Percentiles rank a stretch among this genome's conserved stretches.
Evolutionary conservation across 352 stramenopile genomes (phyloP).

Genomic region (Phytophthora agathidicida): DNA sequence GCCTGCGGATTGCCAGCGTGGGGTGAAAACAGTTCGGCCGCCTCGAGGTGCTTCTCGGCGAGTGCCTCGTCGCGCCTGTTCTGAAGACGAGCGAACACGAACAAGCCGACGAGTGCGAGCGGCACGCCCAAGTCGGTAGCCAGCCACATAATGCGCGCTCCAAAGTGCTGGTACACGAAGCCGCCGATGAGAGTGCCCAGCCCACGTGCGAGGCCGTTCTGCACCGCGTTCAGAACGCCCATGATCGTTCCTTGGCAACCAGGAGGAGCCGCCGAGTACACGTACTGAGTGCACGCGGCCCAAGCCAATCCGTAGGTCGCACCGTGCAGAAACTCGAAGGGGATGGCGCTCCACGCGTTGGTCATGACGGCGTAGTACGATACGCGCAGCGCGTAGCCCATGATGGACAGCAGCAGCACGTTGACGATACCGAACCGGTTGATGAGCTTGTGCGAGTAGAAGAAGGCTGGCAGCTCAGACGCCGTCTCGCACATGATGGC

Average conservation of each 20-base stretch:
- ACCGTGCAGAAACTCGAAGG: slow-evolving; percentile 83
- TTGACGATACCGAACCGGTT: slow-evolving; percentile 73
- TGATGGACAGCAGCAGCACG: slow-evolving; percentile 72
- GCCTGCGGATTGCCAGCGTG: slow-evolving; percentile 51
- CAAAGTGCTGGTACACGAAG: slow-evolving; percentile 80
- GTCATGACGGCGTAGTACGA: slow-evolving; percentile 82
- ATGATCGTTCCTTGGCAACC: slow-evolving; percentile 78
- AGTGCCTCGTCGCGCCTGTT: slow-evolving; percentile 40
- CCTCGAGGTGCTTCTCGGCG: slow-evolving; percentile 50
- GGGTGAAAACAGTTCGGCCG: slow-evolving; percentile 70
- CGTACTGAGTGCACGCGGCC: slow-evolving; percentile 79
- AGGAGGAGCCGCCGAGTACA: slow-evolving; percentile 64
- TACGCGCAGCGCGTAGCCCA: slow-evolving; percentile 70
- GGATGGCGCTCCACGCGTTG: slow-evolving; percentile 79
- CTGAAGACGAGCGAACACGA: slow-evolving; percentile 68
- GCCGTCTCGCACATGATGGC: slow-evolving; percentile 82
- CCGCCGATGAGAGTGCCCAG: slow-evolving; percentile 73
- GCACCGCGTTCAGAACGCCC: slow-evolving; percentile 76
- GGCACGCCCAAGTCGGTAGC: slow-evolving; percentile 72
- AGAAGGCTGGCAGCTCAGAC: slow-evolving; percentile 84
- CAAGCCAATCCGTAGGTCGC: slow-evolving; percentile 77
- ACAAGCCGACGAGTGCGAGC: slow-evolving; percentile 57
- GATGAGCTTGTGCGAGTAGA: slow-evolving; percentile 77
- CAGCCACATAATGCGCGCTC: slow-evolving; percentile 69
- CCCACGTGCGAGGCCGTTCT: slow-evolving; percentile 74